Evolutionary conservation across 2,329 filamentous ascomycete species (phyloP).

Genomic region (Fusarium hostae): DNA sequence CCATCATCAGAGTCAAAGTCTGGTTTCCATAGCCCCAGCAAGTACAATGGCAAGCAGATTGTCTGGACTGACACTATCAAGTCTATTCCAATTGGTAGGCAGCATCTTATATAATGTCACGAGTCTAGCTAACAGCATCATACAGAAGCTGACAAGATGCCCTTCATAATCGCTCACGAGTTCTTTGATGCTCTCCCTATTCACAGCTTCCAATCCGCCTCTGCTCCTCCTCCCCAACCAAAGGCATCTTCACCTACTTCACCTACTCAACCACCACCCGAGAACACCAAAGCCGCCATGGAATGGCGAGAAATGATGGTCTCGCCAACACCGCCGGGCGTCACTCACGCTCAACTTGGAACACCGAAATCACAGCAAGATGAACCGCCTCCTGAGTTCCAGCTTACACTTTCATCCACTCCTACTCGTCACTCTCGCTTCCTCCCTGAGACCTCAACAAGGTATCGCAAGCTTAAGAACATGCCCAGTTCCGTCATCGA

Average conservation of each 20-base stretch:
- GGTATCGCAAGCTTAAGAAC: slow-evolving; percentile 80
- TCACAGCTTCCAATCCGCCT: slow-evolving; percentile 87
- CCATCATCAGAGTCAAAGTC: slow-evolving; percentile 75
- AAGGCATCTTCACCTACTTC: slow-evolving; percentile 42
- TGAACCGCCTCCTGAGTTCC: slow-evolving; percentile 79
- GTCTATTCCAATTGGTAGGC: slow-evolving; percentile 76
- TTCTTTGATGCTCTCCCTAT: slow-evolving; percentile 99
- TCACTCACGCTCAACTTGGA: slow-evolving; percentile 64
- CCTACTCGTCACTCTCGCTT: slow-evolving; percentile 86
- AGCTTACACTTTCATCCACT: slow-evolving; percentile 79
- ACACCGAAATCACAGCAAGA: slow-evolving; percentile 63
- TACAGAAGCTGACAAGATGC: slow-evolving; percentile 74
- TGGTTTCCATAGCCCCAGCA: slow-evolving; percentile 79
- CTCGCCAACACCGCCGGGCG: slow-evolving; percentile 69
- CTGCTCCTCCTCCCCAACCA: slow-evolving; percentile 47
- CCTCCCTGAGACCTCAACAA: slow-evolving; percentile 82
- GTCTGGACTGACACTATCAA: slow-evolving; percentile 92
- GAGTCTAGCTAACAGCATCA: slow-evolving; percentile 8
- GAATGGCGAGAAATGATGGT: slow-evolving; percentile 90
- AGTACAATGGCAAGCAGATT: slow-evolving; percentile 78
- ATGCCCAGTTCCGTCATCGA: slow-evolving; percentile 80
- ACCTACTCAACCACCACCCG: slow-evolving; percentile 52
- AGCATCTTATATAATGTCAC: not conserved
- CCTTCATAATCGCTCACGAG: slow-evolving; percentile 96
- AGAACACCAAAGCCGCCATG: slow-evolving; percentile 52